A percentile compares a stretch with the other conserved stretches of the same genome.
Conservation (phyloP, 306 rosid genomes). For the Carpinus fangiana region DNA sequence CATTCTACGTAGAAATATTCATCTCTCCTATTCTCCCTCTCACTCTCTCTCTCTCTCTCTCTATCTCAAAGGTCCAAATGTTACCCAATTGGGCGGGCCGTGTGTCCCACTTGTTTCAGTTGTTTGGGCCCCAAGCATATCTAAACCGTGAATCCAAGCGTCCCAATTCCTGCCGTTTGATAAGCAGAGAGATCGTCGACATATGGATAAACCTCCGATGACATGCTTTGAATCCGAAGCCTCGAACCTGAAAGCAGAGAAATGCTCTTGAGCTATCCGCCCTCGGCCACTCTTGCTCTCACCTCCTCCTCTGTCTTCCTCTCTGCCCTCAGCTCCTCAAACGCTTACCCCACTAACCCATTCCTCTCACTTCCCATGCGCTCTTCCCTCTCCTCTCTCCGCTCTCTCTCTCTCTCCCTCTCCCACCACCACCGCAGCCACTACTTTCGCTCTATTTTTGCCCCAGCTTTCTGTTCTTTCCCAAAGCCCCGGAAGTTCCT, state of each 20-base stretch:
- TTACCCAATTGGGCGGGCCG: too few species aligned
- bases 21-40: too few species aligned
- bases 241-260: background rate
- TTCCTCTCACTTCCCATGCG: constrained; percentile 20
- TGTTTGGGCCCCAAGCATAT: too few species aligned
- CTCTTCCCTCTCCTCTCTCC: constrained; percentile 22
- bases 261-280: constrained; percentile 24
- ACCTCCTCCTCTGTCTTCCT: constrained; percentile 11
- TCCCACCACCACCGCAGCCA: constrained; percentile 10
- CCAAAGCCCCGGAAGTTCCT: background rate
- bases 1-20: too few species aligned
- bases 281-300: background rate
- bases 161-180: too few species aligned
- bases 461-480: background rate
- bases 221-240: background rate
- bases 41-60: too few species aligned
- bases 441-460: background rate
- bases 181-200: background rate
- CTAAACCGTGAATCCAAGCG: too few species aligned
- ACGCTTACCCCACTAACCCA: background rate
- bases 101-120: too few species aligned
- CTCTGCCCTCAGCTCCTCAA: constrained; percentile 4
- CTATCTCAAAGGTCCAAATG: too few species aligned
- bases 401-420: constrained; percentile 27
- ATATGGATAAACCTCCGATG: background rate